These are phyloP conservation scores for Cyclostephanos invisitatus DNA, from an alignment of 108 stramenopile species.

Conservation along the genomic window DNA sequence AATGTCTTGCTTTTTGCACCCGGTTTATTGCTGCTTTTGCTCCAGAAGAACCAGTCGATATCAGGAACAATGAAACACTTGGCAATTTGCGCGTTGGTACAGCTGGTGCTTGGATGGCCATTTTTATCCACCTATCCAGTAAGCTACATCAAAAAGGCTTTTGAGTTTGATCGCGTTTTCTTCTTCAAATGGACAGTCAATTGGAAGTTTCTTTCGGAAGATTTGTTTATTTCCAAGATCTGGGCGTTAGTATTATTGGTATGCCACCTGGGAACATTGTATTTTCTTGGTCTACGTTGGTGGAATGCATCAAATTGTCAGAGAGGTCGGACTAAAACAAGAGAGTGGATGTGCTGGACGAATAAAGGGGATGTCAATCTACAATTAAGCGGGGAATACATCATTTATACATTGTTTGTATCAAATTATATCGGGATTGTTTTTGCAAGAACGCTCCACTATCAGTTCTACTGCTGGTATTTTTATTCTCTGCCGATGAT, in stretches of 20 bases:
- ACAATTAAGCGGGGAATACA: slow-evolving; percentile 58
- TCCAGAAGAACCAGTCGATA: slow-evolving; percentile 64
- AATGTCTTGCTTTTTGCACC: slow-evolving; percentile 96
- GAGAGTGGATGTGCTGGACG: slow-evolving; percentile 35
- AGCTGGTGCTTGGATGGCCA: slow-evolving; percentile 90
- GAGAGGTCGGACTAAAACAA: slow-evolving; percentile 21
- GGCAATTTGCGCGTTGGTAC: slow-evolving; percentile 71
- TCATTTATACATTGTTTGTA: slow-evolving; percentile 79
- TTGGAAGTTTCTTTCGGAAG: slow-evolving; percentile 93
- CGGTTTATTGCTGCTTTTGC: slow-evolving; percentile 83
- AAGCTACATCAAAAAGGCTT: slow-evolving; percentile 91
- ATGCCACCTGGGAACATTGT: slow-evolving; percentile 59
- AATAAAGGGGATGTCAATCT: slow-evolving; percentile 7
- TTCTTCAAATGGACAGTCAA: slow-evolving; percentile 98
- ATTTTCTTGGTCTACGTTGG: slow-evolving; percentile 65
- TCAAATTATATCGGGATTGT: slow-evolving; percentile 94
- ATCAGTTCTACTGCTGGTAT: slow-evolving; percentile 99
- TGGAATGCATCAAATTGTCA: slow-evolving; percentile 41
- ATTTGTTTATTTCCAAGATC: slow-evolving; percentile 75
- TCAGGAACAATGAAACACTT: slow-evolving; percentile 47
- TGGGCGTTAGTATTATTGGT: slow-evolving; percentile 68
- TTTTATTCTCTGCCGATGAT: slow-evolving; percentile 84
- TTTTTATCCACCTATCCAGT: slow-evolving; percentile 89
- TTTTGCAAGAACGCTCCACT: slow-evolving; percentile 94
- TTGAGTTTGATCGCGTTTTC: slow-evolving; percentile 97